Evolutionary conservation across 1,284 basidiomycete genomes (phyloP), one percentile per base, ranked within the genome.

Genomic region (Cerioporus squamosus): DNA sequence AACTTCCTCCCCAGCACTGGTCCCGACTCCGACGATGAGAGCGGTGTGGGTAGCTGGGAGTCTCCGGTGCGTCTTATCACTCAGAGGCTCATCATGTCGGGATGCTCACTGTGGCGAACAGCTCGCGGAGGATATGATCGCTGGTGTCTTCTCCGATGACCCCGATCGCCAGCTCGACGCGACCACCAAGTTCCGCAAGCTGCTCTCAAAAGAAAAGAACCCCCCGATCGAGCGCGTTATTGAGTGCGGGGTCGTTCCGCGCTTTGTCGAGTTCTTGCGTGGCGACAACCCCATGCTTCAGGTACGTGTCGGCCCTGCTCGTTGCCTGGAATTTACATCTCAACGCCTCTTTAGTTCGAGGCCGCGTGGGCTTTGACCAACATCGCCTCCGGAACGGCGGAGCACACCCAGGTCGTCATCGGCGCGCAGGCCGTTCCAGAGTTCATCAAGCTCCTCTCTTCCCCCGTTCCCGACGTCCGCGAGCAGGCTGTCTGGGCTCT

Each of bases 281-380:
- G 89, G 82, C 44, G 88, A 88, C 57, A 93, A 97, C 75, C 90
- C 94, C 51, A 97, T 98, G 94, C 89, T 99, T 68, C 96, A 97
- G 84, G 95, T 94, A 62, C 64, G 40, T 42, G 8, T 18, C 75
- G 15, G 17, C 63, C 24, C 44, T 23, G 39, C 57, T n/a, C 44
- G n/a, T 55, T 31, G 18, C 20, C 38, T 51, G 26, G 22, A 10
- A 14, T 48, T 9, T 22, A 50, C 43, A 63, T 29, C 52, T 61
- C 50, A 66, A 58, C 54, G 51, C 63, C 23, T 39, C 44, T 54
- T 49, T 51, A 98, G 94, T 99, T 99, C 71, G 97, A 99, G 78
- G 97, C 97, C 53, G 97, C 97, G 7, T 99, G 97, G 97, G 97
- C 97, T 45, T 84, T 99, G 67, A 99, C 97, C 70, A 99, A 99